phyloP scores from a whole-genome alignment of 306 rosid species.

The Oemleria cerasiformis region DNA sequence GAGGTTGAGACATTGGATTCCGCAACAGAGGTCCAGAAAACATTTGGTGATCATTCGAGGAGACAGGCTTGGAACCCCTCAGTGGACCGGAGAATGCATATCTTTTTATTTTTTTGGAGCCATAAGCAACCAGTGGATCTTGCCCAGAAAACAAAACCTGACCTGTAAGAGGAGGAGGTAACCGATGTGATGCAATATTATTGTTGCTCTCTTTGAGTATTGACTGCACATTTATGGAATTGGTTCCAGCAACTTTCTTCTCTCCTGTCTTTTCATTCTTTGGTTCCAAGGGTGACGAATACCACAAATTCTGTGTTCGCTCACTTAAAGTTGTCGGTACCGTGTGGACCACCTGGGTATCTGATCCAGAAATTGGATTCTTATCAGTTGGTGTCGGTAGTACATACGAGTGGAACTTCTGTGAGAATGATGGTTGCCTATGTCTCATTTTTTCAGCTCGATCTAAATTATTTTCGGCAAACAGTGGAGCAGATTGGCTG shows the following conservation, averaged over 20 bases:
- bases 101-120: slow-evolving; percentile 67
- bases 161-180: slow-evolving; percentile 67
- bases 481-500: slow-evolving; percentile 96
- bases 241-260: slow-evolving; percentile 41
- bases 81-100: slow-evolving; percentile 88
- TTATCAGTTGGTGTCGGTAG: slow-evolving; percentile 82
- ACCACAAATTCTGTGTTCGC: slow-evolving; percentile 63
- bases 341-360: slow-evolving; percentile 38
- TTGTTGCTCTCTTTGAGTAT: slow-evolving; percentile 77
- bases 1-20: slow-evolving; percentile 60
- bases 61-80: slow-evolving; percentile 50
- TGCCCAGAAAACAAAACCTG: slow-evolving; percentile 36
- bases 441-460: slow-evolving; percentile 59
- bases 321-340: slow-evolving; percentile 34
- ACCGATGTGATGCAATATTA: slow-evolving; percentile 40
- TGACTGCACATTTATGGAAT: slow-evolving; percentile 40
- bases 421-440: slow-evolving; percentile 64
- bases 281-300: slow-evolving; percentile 75
- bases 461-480: slow-evolving; percentile 58
- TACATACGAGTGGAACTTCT: slow-evolving; percentile 77
- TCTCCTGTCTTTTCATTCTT: slow-evolving; percentile 45
- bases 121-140: slow-evolving; percentile 42
- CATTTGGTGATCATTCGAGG: slow-evolving; percentile 48
- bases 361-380: slow-evolving; percentile 49
- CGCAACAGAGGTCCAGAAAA: slow-evolving; percentile 83